Evolutionary conservation across 768 basidiomycete genomes (phyloP), one percentile per base, ranked within the genome.

Genomic region (Pholiota molesta): DNA sequence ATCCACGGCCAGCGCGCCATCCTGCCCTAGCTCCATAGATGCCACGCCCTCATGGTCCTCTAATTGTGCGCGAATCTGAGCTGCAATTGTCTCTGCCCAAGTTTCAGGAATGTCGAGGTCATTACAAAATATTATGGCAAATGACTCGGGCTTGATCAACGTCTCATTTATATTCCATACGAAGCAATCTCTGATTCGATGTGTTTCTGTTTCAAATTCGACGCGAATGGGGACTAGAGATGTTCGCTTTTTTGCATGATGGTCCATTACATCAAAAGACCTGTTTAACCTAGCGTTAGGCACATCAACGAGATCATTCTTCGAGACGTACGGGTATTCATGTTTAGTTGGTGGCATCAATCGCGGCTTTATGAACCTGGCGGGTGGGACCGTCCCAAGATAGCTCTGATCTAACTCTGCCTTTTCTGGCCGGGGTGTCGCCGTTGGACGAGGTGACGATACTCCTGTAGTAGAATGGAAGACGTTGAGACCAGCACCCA

Each of bases 81-180:
- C 88, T 4, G 93, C 86, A 37, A 99, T 83, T 1, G 88, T 90
- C 57, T 92, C 89, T 5, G 79, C 88, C 85, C 92, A 93, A 1
- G 84, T 82, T 1, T 75, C 55, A 1, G 93, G 85, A 5, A 99
- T 81, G 61, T 94, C 92, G 49, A 98, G 82, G 75, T 99, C 97
- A 33, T 83, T 78, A 73, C 95, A 97, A 74, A 99, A 96, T 29
- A 88, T 89, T 56, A 77, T 81, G 4, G 97, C 95, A 65, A 99
- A 99, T 1, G 79, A 79, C 60, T 92, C 89, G 0, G 97, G 95
- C 26, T 87, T 90, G 67, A 97, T 88, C 63, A 93, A 76, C n/a
- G 80, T 78, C 76, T 99, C 97, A 71, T 94, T 87, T 51, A 95
- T 75, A 69, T 99, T 97, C 97, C 97, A 99, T 11, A 94, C 85